Conservation (phyloP, 768 basidiomycete species). For the Rhodotorula babjevae region DNA sequence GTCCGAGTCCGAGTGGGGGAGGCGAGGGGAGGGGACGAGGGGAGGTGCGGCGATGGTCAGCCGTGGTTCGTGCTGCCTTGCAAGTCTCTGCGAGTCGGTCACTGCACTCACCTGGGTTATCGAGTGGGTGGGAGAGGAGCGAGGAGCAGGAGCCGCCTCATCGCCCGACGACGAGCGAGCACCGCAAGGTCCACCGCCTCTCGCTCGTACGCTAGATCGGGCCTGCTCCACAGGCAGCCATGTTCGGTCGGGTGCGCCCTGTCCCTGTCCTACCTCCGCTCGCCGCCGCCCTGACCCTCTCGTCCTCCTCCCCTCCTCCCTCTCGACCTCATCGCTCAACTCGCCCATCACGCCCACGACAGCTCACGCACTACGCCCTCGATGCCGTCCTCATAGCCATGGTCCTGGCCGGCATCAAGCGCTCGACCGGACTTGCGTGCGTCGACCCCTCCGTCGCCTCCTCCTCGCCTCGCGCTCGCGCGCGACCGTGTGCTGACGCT, state of each 20-base stretch:
- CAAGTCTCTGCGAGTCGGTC: too few relatives aligned
- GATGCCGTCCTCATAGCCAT: slow-evolving; percentile 19
- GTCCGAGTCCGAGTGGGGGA: neutral
- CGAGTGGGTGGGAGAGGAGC: neutral
- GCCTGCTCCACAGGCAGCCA: neutral
- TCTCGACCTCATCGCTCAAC: neutral
- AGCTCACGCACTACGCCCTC: slow-evolving; percentile 18
- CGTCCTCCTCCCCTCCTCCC: too few relatives aligned
- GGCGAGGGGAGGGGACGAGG: neutral
- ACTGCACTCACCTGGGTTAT: too few relatives aligned
- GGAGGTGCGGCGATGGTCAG: neutral
- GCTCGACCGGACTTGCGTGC: slow-evolving; percentile 24
- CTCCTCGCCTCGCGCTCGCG: neutral
- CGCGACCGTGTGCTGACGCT: neutral
- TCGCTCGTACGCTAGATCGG: too few relatives aligned
- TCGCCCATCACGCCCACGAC: too few relatives aligned
- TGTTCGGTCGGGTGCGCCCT: slow-evolving; percentile 7
- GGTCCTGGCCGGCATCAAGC: slow-evolving; percentile 21
- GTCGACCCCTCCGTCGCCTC: neutral
- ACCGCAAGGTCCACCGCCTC: too few relatives aligned
- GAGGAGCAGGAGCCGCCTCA: neutral
- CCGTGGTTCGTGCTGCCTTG: neutral
- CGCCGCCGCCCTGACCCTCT: neutral
- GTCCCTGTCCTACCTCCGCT: neutral
- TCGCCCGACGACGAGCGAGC: too few relatives aligned